A percentile compares a stretch with the other conserved stretches of the same genome.
These are phyloP conservation scores for Penicillium sp. DNA, from an alignment of 2,329 filamentous ascomycete species.

Conservation along the genomic window DNA sequence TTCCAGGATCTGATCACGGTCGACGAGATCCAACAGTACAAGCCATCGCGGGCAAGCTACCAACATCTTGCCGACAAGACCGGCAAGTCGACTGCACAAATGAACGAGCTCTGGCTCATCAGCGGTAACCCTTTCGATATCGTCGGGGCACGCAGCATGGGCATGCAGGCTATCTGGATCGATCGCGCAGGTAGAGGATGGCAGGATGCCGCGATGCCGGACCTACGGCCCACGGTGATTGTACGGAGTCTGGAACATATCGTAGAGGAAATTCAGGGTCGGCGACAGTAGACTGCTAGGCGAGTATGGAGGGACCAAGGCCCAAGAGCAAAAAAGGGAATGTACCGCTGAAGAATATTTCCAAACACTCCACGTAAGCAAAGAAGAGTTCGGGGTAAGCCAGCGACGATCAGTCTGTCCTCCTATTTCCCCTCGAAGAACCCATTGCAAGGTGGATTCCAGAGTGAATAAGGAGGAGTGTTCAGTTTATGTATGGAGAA, in stretches of 20 bases:
- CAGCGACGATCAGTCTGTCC: conserved; percentile 43
- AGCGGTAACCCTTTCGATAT: conserved; percentile 73
- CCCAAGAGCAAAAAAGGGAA: conserved; percentile 15
- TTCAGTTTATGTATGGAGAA: conserved; percentile 41
- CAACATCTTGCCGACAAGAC: conserved; percentile 54
- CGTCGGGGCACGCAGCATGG: conserved; percentile 60
- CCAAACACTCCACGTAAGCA: conserved; percentile 46
- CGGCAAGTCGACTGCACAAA: conserved; percentile 45
- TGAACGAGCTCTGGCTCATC: conserved; percentile 63
- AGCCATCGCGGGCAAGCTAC: conserved; percentile 64
- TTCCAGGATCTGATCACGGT: conserved; percentile 61
- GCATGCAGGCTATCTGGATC: conserved; percentile 65
- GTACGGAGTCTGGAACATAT: conserved; percentile 58
- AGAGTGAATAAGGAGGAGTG: conserved; percentile 50
- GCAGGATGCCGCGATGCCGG: conserved; percentile 59
- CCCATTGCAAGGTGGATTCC: conserved; percentile 39
- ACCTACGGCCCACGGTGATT: conserved; percentile 53
- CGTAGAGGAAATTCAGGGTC: conserved; percentile 38
- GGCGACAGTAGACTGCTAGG: neutral
- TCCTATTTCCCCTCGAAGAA: conserved; percentile 49
- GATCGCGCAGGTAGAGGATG: conserved; percentile 63
- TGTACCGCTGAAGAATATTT: conserved; percentile 48
- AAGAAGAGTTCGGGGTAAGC: conserved; percentile 48
- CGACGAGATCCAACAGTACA: conserved; percentile 60
- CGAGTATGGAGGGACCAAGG: too few species aligned